Percentiles rank a stretch among this genome's conserved stretches.
phyloP scores from a whole-genome alignment of 2,329 filamentous ascomycete genomes.

The Fusarium subtropicale region DNA sequence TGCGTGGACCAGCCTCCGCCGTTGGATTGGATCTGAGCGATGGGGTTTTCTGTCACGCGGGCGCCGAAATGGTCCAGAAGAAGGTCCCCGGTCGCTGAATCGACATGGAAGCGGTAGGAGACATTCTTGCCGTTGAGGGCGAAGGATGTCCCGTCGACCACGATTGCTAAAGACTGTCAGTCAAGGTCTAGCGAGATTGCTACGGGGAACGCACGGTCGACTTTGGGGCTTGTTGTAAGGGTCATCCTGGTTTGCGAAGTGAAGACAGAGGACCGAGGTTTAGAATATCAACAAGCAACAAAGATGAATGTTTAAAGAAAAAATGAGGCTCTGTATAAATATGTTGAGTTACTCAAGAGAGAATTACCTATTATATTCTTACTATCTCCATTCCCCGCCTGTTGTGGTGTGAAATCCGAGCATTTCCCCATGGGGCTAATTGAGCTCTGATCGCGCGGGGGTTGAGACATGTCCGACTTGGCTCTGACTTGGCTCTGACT shows the following conservation, averaged over 20 bases:
- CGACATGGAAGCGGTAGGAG: conserved; percentile 73
- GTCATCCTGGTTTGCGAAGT: conserved; percentile 6
- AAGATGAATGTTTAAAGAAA: not conserved
- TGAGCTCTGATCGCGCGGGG: conserved; percentile 9
- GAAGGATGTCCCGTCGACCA: conserved; percentile 66
- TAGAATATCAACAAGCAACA: too few species aligned
- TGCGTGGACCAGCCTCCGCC: conserved; percentile 64
- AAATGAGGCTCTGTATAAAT: not conserved
- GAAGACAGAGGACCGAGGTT: not conserved
- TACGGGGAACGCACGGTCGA: conserved; percentile 12
- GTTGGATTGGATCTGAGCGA: conserved; percentile 54
- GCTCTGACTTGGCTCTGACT: not conserved
- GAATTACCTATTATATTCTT: not conserved
- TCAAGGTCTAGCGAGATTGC: not conserved
- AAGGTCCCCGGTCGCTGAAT: conserved; percentile 66
- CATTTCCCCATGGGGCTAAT: conserved; percentile 37
- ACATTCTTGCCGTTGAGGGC: conserved; percentile 66
- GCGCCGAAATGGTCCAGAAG: conserved; percentile 72
- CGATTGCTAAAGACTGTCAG: conserved; percentile 57
- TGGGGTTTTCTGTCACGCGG: conserved; percentile 61
- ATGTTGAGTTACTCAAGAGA: rapidly evolving
- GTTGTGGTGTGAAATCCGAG: conserved; percentile 18
- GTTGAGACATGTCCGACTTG: not conserved
- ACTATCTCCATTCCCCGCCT: not conserved
- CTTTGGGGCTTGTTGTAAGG: not conserved